Evolutionary conservation across 2,329 filamentous ascomycete genomes (phyloP), one percentile per base, ranked within the genome.

Genomic region (Lasiodiplodia theobromae): DNA sequence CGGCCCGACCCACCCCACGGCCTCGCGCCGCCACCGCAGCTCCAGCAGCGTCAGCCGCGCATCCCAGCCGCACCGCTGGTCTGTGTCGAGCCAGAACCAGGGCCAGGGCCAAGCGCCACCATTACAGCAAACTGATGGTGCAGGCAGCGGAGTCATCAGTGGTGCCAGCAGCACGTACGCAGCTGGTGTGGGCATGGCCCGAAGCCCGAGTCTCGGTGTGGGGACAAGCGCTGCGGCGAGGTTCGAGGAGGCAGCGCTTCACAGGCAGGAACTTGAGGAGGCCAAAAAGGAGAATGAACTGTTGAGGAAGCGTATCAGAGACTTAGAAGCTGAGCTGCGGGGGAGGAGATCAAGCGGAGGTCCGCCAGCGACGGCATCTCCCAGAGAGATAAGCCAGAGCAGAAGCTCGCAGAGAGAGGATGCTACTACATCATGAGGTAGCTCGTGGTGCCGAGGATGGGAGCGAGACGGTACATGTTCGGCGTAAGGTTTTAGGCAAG

Each of bases 1-100:
- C 25, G 83, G 83, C 49, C 78, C 86, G 8, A 82, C 80, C 44
- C 84, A 87, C 68, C 85, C 87, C 16, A 86, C 83, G 25, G 82
- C 83, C 70, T 86, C 80, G 69, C 86, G 81, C 63, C 84, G 87
- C 65, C 86, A 89, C 74, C 84, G 86, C 62, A 87, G 85, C 23
- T 86, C 84, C 10, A 86, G 84, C 6, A 87, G 83, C 70, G 80
- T 87, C 16, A 71, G 56, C 60, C 67, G 69, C 21, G 72, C 71
- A 14, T 70, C 77, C 54, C 76, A 76, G 21, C 73, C 76, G 52
- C 65, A 71, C 52, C 72, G 77, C 3, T 77, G 78, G 70, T 77
- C 76, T 1, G 69, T 77, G 18, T 77, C 76, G 18, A 76, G 75
- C 2, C 75, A 77, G 74, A 12, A 70, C 71, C 21, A 71, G 71